These are phyloP conservation scores for Cyclocybe cylindracea DNA, from an alignment of 768 basidiomycete genomes.

Conservation along the genomic window DNA sequence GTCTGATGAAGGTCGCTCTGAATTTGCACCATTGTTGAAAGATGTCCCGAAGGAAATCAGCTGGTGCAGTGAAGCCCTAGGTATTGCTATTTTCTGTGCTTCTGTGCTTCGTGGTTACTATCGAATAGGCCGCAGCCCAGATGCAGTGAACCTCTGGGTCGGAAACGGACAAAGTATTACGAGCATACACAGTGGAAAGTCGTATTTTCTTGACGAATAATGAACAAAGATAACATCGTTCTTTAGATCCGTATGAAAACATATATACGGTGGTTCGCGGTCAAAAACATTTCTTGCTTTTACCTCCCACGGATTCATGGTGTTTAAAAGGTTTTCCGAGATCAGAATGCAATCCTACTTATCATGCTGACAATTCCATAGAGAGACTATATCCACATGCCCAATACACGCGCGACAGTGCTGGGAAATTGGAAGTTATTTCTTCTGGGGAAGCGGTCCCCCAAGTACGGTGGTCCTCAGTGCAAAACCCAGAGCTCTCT, in stretches of 20 bases:
- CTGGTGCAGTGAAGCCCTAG: constrained; percentile 80
- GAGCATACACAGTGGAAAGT: constrained; percentile 81
- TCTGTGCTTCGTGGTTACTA: background rate
- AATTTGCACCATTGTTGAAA: constrained; percentile 60
- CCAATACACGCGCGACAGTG: constrained; percentile 51
- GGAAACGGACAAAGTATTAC: constrained; percentile 78
- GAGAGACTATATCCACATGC: constrained; percentile 70
- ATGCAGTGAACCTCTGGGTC: constrained; percentile 95
- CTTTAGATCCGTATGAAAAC: constrained; percentile 87
- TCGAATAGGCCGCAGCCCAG: constrained; percentile 58
- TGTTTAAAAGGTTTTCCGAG: constrained; percentile 65
- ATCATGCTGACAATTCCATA: constrained; percentile 1
- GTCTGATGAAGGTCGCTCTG: constrained; percentile 38
- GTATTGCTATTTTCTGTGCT: constrained; percentile 38
- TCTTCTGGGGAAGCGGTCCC: constrained; percentile 31
- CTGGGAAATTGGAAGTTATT: constrained; percentile 28
- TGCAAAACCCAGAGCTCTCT: constrained; percentile 56
- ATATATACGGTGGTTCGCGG: constrained; percentile 88
- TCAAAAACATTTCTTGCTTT: constrained; percentile 79
- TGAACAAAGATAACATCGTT: background rate
- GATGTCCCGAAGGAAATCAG: constrained; percentile 69
- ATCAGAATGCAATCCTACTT: background rate
- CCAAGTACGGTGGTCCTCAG: constrained; percentile 81
- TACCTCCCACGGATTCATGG: constrained; percentile 90
- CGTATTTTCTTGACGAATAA: background rate